These are phyloP conservation scores for Pseudogymnoascus sp. DNA, from an alignment of 2,329 filamentous ascomycete species.

Conservation along the genomic window DNA sequence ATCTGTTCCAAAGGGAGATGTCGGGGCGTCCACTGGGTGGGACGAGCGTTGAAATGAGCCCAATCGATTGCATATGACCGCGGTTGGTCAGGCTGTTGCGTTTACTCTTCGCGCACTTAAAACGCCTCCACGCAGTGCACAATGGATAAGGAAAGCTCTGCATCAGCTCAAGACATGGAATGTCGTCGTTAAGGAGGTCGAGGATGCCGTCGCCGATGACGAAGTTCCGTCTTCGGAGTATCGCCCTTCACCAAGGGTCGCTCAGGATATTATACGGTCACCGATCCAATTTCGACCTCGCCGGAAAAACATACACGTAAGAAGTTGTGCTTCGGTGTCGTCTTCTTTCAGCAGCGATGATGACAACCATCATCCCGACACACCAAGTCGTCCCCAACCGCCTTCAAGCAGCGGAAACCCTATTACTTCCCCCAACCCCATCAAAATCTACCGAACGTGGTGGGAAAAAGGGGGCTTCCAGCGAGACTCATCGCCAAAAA, in stretches of 20 bases:
- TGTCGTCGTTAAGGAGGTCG: constrained; percentile 4
- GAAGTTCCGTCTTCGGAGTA: neutral
- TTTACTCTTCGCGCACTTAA: neutral
- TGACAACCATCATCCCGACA: neutral
- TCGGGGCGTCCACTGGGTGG: neutral
- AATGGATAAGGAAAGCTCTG: neutral
- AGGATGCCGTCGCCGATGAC: constrained; percentile 2
- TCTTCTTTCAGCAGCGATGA: neutral
- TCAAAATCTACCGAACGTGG: neutral
- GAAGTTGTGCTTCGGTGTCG: neutral
- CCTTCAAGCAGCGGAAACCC: neutral
- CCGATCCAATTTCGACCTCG: neutral
- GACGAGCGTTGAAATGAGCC: neutral
- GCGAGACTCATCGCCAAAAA: neutral
- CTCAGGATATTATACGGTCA: neutral
- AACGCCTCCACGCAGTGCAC: neutral
- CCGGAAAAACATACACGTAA: neutral
- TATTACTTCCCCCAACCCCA: neutral
- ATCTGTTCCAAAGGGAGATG: constrained; percentile 8
- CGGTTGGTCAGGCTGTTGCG: neutral
- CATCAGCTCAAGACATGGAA: neutral
- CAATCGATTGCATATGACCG: neutral
- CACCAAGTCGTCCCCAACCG: neutral
- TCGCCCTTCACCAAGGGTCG: neutral
- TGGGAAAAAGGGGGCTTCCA: neutral